Evolutionary conservation across 257 asterid genomes (phyloP).

Genomic region (Solanum bukasovii): DNA sequence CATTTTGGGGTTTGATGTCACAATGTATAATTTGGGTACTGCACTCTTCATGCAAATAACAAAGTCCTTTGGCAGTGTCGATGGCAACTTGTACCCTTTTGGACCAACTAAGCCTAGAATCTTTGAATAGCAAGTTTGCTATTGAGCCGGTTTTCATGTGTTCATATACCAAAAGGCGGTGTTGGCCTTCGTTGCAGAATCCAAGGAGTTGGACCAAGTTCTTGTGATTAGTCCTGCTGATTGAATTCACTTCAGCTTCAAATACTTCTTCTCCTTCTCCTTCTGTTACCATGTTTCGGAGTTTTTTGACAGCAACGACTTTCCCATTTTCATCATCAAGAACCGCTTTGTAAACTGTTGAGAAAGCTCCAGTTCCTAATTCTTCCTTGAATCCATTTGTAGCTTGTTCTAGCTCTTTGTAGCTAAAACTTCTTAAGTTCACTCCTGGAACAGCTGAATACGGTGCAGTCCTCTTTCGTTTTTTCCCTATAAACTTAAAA

Average conservation of each 20-base stretch:
- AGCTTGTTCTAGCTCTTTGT: background rate
- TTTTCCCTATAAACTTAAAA: background rate
- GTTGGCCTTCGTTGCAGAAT: slow-evolving; percentile 14
- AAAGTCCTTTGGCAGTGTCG: slow-evolving; percentile 20
- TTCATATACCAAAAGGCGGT: slow-evolving; percentile 23
- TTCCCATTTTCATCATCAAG: background rate
- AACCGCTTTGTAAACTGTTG: background rate
- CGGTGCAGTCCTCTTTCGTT: background rate
- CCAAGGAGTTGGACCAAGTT: slow-evolving; percentile 26
- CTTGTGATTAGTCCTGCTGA: slow-evolving; percentile 27
- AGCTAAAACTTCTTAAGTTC: background rate
- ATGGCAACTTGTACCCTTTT: slow-evolving; percentile 15
- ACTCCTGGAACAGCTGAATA: background rate
- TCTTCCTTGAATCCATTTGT: background rate
- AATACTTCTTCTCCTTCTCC: slow-evolving; percentile 11
- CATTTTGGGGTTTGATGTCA: background rate
- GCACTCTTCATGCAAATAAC: slow-evolving; percentile 34
- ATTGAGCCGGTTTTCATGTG: slow-evolving; percentile 18
- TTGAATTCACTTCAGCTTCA: slow-evolving; percentile 23
- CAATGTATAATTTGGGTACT: slow-evolving; percentile 20
- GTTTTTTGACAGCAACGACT: slow-evolving; percentile 22
- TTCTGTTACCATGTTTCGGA: slow-evolving; percentile 5
- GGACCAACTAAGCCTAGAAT: slow-evolving; percentile 15
- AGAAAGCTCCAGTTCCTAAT: background rate
- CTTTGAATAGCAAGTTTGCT: slow-evolving; percentile 7